Conservation (phyloP, 2,329 filamentous ascomycete species). For the Gnomoniopsis sp. region DNA sequence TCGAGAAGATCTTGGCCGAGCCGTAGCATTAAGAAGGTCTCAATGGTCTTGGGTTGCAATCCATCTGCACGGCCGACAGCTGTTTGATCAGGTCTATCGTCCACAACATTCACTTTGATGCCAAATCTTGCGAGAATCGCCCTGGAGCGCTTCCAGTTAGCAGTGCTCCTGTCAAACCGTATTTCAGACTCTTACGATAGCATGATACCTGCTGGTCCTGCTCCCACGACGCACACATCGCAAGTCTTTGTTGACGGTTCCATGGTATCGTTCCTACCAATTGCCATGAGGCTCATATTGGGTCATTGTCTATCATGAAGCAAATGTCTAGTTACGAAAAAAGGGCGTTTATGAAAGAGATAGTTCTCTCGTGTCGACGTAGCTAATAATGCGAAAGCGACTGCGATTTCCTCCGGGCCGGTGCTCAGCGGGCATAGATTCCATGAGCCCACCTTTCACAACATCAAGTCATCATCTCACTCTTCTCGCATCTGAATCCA, state of each 20-base stretch:
- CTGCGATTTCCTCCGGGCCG: too few species aligned
- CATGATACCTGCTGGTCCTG: constrained; percentile 55
- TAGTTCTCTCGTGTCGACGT: too few species aligned
- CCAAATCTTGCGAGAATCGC: constrained; percentile 59
- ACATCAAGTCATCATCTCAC: background rate
- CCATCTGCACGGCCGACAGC: constrained; percentile 65
- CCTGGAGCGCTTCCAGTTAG: constrained; percentile 48
- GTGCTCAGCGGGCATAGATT: too few species aligned
- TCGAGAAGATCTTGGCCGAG: constrained; percentile 59
- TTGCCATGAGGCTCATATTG: background rate
- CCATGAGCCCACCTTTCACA: too few species aligned
- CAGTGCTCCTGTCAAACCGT: constrained; percentile 30
- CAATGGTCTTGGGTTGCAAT: constrained; percentile 69
- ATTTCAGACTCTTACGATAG: constrained; percentile 34
- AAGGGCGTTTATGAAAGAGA: background rate
- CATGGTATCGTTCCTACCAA: background rate
- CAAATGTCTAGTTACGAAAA: background rate
- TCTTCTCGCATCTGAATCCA: background rate
- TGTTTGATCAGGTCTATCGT: constrained; percentile 66
- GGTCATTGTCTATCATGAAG: background rate
- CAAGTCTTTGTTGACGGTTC: constrained; percentile 20
- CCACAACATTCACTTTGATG: constrained; percentile 62
- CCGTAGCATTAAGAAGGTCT: constrained; percentile 65
- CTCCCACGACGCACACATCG: constrained; percentile 47
- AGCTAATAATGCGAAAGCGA: background rate